Percentiles rank a stretch among this genome's conserved stretches.
Conservation (phyloP, 2,329 filamentous ascomycete genomes). For the Colletotrichum godetiae region DNA sequence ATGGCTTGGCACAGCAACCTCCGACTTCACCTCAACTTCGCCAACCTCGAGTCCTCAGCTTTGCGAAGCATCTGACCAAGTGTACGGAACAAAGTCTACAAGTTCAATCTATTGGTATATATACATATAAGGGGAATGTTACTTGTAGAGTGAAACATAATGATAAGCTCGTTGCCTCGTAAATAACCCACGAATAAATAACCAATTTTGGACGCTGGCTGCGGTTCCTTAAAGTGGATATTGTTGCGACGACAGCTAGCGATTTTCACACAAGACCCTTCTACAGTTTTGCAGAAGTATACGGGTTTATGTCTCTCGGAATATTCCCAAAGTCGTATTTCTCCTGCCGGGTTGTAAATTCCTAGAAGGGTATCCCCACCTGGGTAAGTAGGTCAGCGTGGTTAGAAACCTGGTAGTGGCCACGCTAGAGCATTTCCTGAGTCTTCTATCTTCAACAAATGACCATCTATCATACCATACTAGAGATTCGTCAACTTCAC, state of each 20-base stretch:
- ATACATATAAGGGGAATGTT: no score
- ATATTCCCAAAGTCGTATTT: not conserved
- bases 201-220: not conserved
- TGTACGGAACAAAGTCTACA: not conserved
- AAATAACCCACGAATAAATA: no score
- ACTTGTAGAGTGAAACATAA: no score
- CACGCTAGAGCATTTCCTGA: not conserved
- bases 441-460: not conserved
- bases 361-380: not conserved
- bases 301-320: no score
- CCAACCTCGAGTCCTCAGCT: not conserved
- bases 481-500: not conserved
- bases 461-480: not conserved
- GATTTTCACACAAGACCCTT: no score
- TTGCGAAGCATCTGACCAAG: no score
- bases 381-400: not conserved
- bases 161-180: no score
- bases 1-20: conserved; percentile 5
- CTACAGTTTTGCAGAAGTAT: no score
- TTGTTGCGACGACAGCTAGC: not conserved
- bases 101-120: no score
- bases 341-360: not conserved
- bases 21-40: not conserved
- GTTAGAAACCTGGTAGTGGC: not conserved
- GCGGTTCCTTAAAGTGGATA: not conserved